A percentile compares a stretch with the other conserved stretches of the same genome.
These are phyloP conservation scores for Cryptococcus sp. DNA, from an alignment of 1,284 basidiomycete species.

Conservation along the genomic window DNA sequence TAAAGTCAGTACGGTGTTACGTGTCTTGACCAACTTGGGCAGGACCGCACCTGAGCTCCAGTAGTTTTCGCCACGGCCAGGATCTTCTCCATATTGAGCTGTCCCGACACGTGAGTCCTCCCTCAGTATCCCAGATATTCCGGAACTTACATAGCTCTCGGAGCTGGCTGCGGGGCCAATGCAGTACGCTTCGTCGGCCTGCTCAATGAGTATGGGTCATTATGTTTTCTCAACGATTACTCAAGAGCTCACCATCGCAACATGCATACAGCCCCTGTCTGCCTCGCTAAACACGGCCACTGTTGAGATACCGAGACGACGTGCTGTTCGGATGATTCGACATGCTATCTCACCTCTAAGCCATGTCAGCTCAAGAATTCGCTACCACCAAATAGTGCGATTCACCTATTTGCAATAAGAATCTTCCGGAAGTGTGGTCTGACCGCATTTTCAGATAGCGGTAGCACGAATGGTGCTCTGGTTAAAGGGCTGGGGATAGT, in stretches of 20 bases:
- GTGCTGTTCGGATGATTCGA: constrained; percentile 86
- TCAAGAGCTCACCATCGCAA: constrained; percentile 52
- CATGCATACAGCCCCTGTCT: constrained; percentile 78
- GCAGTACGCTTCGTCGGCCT: constrained; percentile 95
- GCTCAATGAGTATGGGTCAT: neutral
- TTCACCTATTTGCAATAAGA: constrained; percentile 76
- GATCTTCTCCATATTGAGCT: constrained; percentile 87
- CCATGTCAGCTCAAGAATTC: constrained; percentile 2
- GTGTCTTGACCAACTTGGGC: neutral
- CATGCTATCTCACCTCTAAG: constrained; percentile 86
- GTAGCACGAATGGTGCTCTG: no score
- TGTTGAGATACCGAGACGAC: constrained; percentile 80
- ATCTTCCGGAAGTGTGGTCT: constrained; percentile 62
- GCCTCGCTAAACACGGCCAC: constrained; percentile 91
- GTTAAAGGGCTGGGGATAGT: neutral
- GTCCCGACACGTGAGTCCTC: constrained; percentile 11
- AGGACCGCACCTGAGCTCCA: constrained; percentile 71
- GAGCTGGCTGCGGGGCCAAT: constrained; percentile 85
- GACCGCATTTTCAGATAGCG: neutral
- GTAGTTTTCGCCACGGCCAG: constrained; percentile 74
- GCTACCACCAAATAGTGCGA: neutral
- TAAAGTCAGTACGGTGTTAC: no score
- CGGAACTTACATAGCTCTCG: constrained; percentile 75
- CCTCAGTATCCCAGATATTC: neutral
- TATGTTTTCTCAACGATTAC: neutral